Percentiles rank a stretch among this genome's conserved stretches.
Evolutionary conservation across 2,329 filamentous ascomycete genomes (phyloP).

Genomic region (Periconia sp.): DNA sequence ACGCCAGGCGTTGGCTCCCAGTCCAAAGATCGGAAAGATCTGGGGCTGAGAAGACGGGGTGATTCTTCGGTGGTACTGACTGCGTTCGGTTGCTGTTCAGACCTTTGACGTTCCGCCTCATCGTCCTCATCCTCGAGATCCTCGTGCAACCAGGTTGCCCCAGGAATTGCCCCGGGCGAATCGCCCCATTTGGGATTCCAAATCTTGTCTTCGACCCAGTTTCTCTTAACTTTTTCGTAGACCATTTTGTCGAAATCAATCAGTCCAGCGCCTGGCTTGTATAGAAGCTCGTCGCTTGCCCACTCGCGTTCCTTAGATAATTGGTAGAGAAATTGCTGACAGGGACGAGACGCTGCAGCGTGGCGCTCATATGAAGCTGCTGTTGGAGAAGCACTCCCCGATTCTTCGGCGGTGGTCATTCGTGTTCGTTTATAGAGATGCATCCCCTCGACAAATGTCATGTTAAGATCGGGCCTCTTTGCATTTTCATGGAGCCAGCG

Average conservation of each 20-base stretch:
- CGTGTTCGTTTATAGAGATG: too few species aligned
- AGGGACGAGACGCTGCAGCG: conserved; percentile 9
- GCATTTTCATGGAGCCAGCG: too few species aligned
- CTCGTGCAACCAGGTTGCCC: conserved; percentile 12
- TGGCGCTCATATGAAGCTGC: neutral
- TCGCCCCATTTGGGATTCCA: conserved; percentile 12
- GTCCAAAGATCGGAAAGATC: too few species aligned
- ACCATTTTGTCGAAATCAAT: conserved; percentile 6
- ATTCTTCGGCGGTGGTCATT: too few species aligned
- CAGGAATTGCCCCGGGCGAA: conserved; percentile 9
- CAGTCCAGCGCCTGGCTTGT: neutral
- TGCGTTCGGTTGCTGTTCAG: neutral
- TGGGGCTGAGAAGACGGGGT: too few species aligned
- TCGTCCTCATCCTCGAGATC: conserved; percentile 4
- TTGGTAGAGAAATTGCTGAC: conserved; percentile 13
- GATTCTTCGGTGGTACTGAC: too few species aligned
- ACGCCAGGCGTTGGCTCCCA: too few species aligned
- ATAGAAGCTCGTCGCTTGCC: conserved; percentile 9
- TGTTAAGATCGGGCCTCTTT: too few species aligned
- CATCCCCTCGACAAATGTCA: too few species aligned
- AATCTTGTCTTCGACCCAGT: conserved; percentile 11
- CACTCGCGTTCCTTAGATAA: conserved; percentile 11
- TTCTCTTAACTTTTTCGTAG: conserved; percentile 11
- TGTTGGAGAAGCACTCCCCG: too few species aligned
- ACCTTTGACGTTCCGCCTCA: neutral